Evolutionary conservation across 768 basidiomycete species (phyloP).

Genomic region (Tylopilus rubrobrunneus): DNA sequence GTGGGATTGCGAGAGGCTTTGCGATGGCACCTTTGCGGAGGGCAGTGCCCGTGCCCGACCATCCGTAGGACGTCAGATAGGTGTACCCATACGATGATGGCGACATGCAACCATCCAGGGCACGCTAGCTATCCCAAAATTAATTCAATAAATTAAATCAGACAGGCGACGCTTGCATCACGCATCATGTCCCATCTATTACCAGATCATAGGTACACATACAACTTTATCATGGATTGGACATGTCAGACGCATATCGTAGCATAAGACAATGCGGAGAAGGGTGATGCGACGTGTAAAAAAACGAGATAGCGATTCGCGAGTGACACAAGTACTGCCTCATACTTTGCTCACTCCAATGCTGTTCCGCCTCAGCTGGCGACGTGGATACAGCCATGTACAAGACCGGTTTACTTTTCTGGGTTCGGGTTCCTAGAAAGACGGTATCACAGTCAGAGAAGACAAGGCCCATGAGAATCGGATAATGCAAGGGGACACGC

Average conservation of each 20-base stretch:
- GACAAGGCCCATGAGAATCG: constrained; percentile 51
- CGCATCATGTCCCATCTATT: no score
- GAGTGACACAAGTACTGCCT: neutral
- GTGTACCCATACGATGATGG: constrained; percentile 43
- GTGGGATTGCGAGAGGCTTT: constrained; percentile 71
- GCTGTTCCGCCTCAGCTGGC: neutral
- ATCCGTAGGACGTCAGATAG: constrained; percentile 79
- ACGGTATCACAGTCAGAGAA: constrained; percentile 33
- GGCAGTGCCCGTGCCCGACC: constrained; percentile 81
- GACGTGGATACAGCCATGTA: constrained; percentile 8
- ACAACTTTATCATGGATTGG: no score
- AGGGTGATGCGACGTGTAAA: constrained; percentile 9
- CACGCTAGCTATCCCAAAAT: no score
- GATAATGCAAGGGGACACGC: constrained; percentile 44
- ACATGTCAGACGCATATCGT: no score
- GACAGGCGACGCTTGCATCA: no score
- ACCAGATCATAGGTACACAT: no score
- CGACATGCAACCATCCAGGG: constrained; percentile 7
- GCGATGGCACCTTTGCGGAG: constrained; percentile 80
- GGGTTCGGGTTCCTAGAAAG: constrained; percentile 28
- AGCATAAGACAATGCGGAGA: no score
- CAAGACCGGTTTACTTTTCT: constrained; percentile 20
- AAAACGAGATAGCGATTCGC: constrained; percentile 2
- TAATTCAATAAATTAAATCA: no score
- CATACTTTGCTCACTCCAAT: no score